Base-by-base conservation (phyloP, 441 rosid species). In the Pelargonium myrrhifolium region DNA sequence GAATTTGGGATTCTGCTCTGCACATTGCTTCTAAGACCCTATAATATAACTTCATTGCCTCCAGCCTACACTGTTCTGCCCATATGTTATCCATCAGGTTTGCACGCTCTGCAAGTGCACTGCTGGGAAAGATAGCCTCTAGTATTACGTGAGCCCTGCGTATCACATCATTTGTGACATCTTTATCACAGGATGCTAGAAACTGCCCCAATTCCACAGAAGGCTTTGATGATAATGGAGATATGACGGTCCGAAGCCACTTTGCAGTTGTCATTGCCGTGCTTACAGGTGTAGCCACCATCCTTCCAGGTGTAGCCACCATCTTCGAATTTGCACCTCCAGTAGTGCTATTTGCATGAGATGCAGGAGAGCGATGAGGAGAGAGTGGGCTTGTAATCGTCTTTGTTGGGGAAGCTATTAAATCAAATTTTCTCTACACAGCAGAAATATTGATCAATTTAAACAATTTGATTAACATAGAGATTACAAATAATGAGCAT, bases 1-100 rank as follows among this genome's bases (percentile, higher is more conserved):
- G 68, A 66, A 88, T 73, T 80, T 88, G 98, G 24, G 90, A 86
- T 76, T 94, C 98, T 35, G 98, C 97, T 58, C 79, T 82, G 76
- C 99, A 94, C 92, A 94, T 90, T 65, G 99, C 92, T 79, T 92
- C 98, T 73, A 94, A 79, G 68, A 92, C 97, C 80, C 96, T 84
- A 80, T 82, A 92, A 79, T 92, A 94, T 59, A 94, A 71, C 86
- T 94, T 92, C 60, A 85, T 77, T 31, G 98, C 90, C 77, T 95
- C 99, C 75, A 77, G 68, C 81, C 94, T 83, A 56, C 98, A 77
- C 74, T 95, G 98, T 71, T 92, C 95, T 64, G 97, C 94, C 99
- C 99, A 95, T 74, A 88, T 82, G 76, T 87, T 83, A 76, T 95
- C 99, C 93, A 89, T 89, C 75, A 87, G 82, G 73, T 84, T 92